Percentiles rank a stretch among this genome's conserved stretches.
Conservation (phyloP, 2,329 filamentous ascomycete genomes). For the Arthrobotrys entomopaga region DNA sequence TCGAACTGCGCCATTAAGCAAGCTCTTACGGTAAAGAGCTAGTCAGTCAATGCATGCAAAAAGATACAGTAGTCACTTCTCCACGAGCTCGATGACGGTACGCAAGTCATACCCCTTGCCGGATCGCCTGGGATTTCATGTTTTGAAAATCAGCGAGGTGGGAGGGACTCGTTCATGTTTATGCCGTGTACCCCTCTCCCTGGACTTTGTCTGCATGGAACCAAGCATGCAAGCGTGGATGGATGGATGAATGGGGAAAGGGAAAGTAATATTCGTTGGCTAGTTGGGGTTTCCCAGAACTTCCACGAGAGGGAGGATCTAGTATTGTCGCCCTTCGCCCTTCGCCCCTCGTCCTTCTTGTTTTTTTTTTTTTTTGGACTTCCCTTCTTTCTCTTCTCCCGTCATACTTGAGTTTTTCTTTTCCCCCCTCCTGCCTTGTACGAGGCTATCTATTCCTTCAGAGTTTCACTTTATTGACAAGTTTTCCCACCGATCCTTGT, state of each 20-base stretch:
- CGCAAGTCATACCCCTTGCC: constrained; percentile 45
- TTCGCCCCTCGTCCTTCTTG: constrained; percentile 19
- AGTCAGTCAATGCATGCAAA: constrained; percentile 45
- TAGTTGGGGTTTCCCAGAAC: not conserved
- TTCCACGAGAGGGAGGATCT: constrained; percentile 22
- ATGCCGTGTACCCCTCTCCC: constrained; percentile 53
- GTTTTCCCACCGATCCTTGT: constrained; percentile 26
- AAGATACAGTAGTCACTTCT: constrained; percentile 48
- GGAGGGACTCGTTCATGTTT: constrained; percentile 52
- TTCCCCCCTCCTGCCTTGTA: constrained; percentile 14
- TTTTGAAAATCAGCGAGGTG: constrained; percentile 41
- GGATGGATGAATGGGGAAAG: constrained; percentile 26
- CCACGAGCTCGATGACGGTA: constrained; percentile 48
- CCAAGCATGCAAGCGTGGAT: constrained; percentile 21
- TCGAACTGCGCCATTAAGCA: constrained; percentile 52
- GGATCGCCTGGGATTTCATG: constrained; percentile 29
- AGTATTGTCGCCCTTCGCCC: constrained; percentile 9
- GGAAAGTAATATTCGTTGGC: constrained; percentile 26
- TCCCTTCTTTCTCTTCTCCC: too few relatives aligned
- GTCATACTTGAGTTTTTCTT: too few relatives aligned
- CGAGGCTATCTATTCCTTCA: constrained; percentile 18
- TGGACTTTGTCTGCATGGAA: constrained; percentile 38
- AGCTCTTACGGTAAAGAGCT: constrained; percentile 37
- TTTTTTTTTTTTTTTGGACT: not conserved
- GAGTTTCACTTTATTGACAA: constrained; percentile 25